Evolutionary conservation across 2,329 filamentous ascomycete genomes (phyloP).

Genomic region (Penicillium psychrosexuale): DNA sequence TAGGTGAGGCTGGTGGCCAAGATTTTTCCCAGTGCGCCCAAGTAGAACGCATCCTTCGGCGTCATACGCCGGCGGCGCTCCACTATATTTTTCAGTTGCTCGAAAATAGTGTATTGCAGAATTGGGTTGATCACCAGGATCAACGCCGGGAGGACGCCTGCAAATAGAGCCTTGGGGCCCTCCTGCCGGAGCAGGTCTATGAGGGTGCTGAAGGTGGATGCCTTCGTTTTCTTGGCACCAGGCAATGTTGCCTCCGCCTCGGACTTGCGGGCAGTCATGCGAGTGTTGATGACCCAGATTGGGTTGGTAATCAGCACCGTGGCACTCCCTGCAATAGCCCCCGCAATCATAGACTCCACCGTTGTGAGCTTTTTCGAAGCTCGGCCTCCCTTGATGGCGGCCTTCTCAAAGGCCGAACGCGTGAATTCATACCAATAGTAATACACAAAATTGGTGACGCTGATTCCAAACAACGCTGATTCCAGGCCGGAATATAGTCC

Average conservation of each 20-base stretch:
- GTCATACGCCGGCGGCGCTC: conserved; percentile 76
- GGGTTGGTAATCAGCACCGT: conserved; percentile 97
- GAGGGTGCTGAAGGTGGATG: conserved; percentile 75
- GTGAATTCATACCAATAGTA: conserved; percentile 99
- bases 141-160: conserved; percentile 86
- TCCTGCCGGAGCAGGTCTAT: conserved; percentile 77
- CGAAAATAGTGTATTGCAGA: conserved; percentile 96
- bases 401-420: conserved; percentile 73
- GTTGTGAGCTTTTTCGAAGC: conserved; percentile 81
- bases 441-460: conserved; percentile 98
- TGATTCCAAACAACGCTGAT: conserved; percentile 94
- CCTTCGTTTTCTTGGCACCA: conserved; percentile 52
- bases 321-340: conserved; percentile 86
- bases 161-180: conserved; percentile 79
- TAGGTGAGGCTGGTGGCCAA: conserved; percentile 93
- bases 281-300: conserved; percentile 98
- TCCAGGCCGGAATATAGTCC: conserved; percentile 92
- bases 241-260: conserved; percentile 45
- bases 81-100: conserved; percentile 90
- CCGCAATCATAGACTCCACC: conserved; percentile 89
- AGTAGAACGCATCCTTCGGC: conserved; percentile 80
- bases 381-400: conserved; percentile 69
- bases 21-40: conserved; percentile 91
- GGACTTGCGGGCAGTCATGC: conserved; percentile 89
- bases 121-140: conserved; percentile 98